Conservation (phyloP, 73 alveolate genomes). For the Tetrahymena borealis region DNA sequence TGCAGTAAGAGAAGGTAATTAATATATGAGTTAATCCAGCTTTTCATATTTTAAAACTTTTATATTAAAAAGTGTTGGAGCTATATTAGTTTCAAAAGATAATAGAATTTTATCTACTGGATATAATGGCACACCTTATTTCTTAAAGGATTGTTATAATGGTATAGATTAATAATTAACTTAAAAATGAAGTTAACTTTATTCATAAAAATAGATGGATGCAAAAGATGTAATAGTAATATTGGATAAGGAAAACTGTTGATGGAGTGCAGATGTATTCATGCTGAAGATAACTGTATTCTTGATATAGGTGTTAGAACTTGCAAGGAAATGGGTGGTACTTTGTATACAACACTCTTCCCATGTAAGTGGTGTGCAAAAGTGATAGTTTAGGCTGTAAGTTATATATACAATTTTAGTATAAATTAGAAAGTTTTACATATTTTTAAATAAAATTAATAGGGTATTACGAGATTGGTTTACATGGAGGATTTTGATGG, state of each 20-base stretch:
- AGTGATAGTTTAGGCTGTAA: conserved; percentile 49
- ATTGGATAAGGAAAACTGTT: conserved; percentile 55
- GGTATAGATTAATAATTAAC: not conserved
- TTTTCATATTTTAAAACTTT: too few relatives aligned
- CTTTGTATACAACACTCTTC: conserved; percentile 59
- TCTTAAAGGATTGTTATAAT: conserved; percentile 50
- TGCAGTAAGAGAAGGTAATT: conserved; percentile 60
- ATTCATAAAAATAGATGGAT: conserved; percentile 58
- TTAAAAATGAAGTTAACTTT: not conserved
- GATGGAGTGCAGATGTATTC: conserved; percentile 69
- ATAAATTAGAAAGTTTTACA: not conserved
- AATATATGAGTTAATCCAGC: too few relatives aligned
- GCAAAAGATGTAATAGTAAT: conserved; percentile 66
- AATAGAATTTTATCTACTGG: conserved; percentile 73
- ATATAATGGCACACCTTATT: conserved; percentile 73
- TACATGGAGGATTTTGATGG: not conserved
- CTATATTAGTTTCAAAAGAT: conserved; percentile 55
- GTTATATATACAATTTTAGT: not conserved
- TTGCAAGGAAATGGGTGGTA: conserved; percentile 46
- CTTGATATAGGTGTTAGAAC: conserved; percentile 58
- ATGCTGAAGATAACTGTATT: conserved; percentile 74
- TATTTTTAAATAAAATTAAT: not conserved
- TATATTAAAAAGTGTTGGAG: conserved; percentile 43
- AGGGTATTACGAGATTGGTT: not conserved
- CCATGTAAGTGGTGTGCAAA: conserved; percentile 71